Conservation (phyloP, 805 yeast species). For the Sugiyamaella smithiae region DNA sequence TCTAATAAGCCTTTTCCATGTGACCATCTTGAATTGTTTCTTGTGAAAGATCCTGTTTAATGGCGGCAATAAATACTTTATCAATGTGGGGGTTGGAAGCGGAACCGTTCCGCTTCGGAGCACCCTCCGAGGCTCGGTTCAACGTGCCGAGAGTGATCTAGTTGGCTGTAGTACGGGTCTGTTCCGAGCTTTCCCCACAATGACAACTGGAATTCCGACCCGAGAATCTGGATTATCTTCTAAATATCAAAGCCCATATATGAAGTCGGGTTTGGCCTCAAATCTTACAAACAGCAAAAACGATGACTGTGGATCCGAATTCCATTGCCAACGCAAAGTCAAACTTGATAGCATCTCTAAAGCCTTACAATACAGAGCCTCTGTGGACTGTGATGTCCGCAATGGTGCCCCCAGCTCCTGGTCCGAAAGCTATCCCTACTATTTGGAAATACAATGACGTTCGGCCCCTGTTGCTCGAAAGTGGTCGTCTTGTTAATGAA, state of each 20-base stretch:
- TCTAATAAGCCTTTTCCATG: slow-evolving; percentile 43
- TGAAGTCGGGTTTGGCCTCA: no score
- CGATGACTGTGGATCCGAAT: no score
- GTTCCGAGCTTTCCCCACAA: not conserved
- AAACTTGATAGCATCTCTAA: slow-evolving; percentile 6
- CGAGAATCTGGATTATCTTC: no score
- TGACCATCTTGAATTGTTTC: slow-evolving; percentile 14
- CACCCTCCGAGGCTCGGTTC: not conserved
- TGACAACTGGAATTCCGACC: no score
- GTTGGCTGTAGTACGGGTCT: no score
- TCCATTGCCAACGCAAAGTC: no score
- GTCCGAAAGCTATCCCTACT: slow-evolving; percentile 10
- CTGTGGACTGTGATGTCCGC: slow-evolving; percentile 13
- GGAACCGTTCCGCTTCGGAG: slow-evolving; percentile 1
- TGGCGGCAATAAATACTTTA: no score
- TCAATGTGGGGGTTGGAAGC: not conserved
- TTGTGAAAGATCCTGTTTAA: no score
- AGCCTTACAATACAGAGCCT: slow-evolving; percentile 3
- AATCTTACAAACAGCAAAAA: no score
- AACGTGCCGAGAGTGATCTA: not conserved
- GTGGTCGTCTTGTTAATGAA: slow-evolving; percentile 8
- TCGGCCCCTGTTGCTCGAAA: slow-evolving; percentile 3
- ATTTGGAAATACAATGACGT: slow-evolving; percentile 9
- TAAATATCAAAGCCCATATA: no score
- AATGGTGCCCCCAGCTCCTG: slow-evolving; percentile 11